phyloP scores from a whole-genome alignment of 768 basidiomycete species.

The Lactarius tabidus region DNA sequence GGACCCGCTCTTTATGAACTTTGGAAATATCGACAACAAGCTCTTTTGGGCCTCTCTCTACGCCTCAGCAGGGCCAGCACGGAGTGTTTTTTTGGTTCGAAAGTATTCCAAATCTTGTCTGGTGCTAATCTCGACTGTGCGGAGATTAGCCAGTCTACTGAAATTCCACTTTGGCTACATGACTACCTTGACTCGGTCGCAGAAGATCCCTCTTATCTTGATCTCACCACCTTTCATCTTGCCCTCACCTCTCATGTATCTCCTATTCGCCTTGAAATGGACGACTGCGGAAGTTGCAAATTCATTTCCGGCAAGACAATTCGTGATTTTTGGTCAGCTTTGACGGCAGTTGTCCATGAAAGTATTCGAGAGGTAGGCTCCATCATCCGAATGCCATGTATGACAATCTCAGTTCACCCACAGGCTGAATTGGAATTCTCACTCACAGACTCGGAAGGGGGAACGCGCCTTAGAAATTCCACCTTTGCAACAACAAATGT shows the following conservation, averaged over 20 bases:
- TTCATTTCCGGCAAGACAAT: background rate
- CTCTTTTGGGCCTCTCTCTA: too few species aligned
- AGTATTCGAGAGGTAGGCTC: background rate
- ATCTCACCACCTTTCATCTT: background rate
- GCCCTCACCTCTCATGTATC: background rate
- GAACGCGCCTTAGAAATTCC: background rate
- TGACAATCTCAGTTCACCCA: background rate
- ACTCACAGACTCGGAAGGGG: too few species aligned
- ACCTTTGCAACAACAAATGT: too few species aligned
- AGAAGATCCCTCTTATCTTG: background rate
- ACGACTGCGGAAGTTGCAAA: background rate
- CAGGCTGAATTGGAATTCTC: background rate
- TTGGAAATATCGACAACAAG: background rate
- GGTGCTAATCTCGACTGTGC: background rate
- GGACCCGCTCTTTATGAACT: background rate
- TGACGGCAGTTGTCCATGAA: too few species aligned
- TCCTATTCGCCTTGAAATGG: too few species aligned
- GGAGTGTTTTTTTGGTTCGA: accelerated
- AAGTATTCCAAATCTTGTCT: background rate
- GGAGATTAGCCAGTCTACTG: accelerated
- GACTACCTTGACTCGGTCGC: background rate
- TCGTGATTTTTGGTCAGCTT: background rate
- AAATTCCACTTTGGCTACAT: background rate
- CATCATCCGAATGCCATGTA: background rate
- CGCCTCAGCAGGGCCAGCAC: too few species aligned